Percentiles rank a stretch among this genome's conserved stretches.
These are phyloP conservation scores for Candida ovalis DNA, from an alignment of 805 yeast genomes.

Conservation along the genomic window DNA sequence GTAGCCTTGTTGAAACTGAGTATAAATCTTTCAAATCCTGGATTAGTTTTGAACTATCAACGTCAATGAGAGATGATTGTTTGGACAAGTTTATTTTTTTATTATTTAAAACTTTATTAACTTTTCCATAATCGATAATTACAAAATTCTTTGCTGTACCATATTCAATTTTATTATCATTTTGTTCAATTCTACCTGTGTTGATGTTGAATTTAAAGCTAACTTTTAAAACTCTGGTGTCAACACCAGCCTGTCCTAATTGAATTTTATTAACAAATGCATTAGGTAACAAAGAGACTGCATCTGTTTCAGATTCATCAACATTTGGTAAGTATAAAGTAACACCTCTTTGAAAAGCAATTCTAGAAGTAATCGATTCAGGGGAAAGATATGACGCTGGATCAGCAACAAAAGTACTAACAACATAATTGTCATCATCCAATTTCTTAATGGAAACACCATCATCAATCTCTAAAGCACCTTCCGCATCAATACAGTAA, in stretches of 20 bases:
- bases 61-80: not conserved
- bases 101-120: slow-evolving; percentile 46
- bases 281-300: slow-evolving; percentile 66
- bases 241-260: slow-evolving; percentile 43
- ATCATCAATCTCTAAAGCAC: slow-evolving; percentile 91
- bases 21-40: slow-evolving; percentile 37
- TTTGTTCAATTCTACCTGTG: slow-evolving; percentile 15
- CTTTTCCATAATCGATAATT: slow-evolving; percentile 59
- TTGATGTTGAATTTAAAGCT: slow-evolving; percentile 28
- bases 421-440: slow-evolving; percentile 29
- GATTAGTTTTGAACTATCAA: slow-evolving; percentile 8
- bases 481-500: slow-evolving; percentile 77
- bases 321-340: slow-evolving; percentile 66
- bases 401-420: slow-evolving; percentile 81
- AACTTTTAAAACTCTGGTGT: slow-evolving; percentile 44
- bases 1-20: slow-evolving; percentile 28
- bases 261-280: slow-evolving; percentile 42
- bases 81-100: not conserved
- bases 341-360: slow-evolving; percentile 57
- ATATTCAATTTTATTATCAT: slow-evolving; percentile 32
- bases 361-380: slow-evolving; percentile 36
- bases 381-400: slow-evolving; percentile 65
- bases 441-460: slow-evolving; percentile 61
- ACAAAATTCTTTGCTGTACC: slow-evolving; percentile 45
- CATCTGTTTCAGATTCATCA: slow-evolving; percentile 32